A percentile compares a stretch with the other conserved stretches of the same genome.
These are phyloP conservation scores for Lactifluus echinatus DNA, from an alignment of 768 basidiomycete species.

Conservation along the genomic window DNA sequence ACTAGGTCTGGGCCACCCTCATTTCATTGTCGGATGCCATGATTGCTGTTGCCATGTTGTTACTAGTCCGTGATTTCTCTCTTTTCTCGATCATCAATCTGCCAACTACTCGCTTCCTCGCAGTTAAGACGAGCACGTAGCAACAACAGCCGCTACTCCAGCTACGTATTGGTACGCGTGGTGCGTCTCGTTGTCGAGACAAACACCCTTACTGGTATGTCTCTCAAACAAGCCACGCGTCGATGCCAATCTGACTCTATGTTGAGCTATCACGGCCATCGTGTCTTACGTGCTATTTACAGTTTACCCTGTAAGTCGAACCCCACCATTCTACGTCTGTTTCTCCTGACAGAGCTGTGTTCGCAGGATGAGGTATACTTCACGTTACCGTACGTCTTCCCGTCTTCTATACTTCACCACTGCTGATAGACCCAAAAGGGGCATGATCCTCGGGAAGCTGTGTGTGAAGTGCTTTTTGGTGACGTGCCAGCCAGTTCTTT, in stretches of 20 bases:
- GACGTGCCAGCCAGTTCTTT: not conserved
- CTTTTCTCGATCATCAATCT: too few relatives aligned
- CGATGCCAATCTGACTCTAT: too few relatives aligned
- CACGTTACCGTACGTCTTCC: not conserved
- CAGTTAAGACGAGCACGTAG: not conserved
- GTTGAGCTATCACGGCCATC: conserved; percentile 4
- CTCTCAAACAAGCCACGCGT: too few relatives aligned
- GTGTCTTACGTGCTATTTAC: not conserved
- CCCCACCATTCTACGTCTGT: too few relatives aligned
- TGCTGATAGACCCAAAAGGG: conserved; percentile 2
- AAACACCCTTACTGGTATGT: conserved; percentile 16
- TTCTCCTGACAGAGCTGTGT: too few relatives aligned
- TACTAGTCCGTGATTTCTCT: not conserved
- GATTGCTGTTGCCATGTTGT: conserved; percentile 8
- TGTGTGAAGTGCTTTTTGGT: not conserved
- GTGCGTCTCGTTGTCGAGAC: conserved; percentile 25
- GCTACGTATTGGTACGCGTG: conserved; percentile 18
- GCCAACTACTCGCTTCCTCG: not conserved
- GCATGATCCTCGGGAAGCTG: conserved; percentile 22
- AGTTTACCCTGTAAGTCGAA: conserved; percentile 1
- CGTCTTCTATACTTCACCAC: too few relatives aligned
- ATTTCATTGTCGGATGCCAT: not conserved
- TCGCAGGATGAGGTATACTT: conserved; percentile 5
- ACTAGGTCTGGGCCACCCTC: too few relatives aligned
- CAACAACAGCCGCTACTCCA: not conserved